Percentiles rank a stretch among this genome's conserved stretches.
These are phyloP conservation scores for Xylaria digitata DNA, from an alignment of 2,329 filamentous ascomycete species.

Conservation along the genomic window DNA sequence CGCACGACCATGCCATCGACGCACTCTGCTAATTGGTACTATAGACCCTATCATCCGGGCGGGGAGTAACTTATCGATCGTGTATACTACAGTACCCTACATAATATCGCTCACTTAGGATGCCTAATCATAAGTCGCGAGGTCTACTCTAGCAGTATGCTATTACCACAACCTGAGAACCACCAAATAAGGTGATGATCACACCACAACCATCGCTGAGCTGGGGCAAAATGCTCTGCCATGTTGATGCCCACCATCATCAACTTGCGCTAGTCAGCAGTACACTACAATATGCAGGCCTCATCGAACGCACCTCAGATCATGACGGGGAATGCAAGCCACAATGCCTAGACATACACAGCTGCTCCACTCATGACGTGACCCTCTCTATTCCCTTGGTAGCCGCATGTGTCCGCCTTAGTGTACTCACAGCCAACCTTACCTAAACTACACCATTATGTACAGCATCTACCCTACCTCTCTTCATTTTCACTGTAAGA, in stretches of 20 bases:
- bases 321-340: conserved; percentile 16
- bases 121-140: too few species aligned
- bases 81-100: too few species aligned
- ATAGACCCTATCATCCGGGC: too few species aligned
- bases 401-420: conserved; percentile 2
- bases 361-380: background rate
- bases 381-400: background rate
- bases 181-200: background rate
- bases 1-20: too few species aligned
- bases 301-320: conserved; percentile 21
- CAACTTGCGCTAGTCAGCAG: background rate
- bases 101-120: too few species aligned
- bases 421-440: background rate
- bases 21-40: too few species aligned
- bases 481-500: background rate
- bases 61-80: too few species aligned
- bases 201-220: conserved; percentile 1
- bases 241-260: conserved; percentile 12
- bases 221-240: background rate
- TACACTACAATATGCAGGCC: conserved; percentile 12
- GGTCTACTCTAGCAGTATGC: background rate
- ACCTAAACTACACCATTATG: too few species aligned
- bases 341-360: background rate
- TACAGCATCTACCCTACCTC: too few species aligned
- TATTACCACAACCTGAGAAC: background rate